Evolutionary conservation across 139 green algal genomes (phyloP), one percentile per base, ranked within the genome.

Genomic region (Tetraselmis striata): DNA sequence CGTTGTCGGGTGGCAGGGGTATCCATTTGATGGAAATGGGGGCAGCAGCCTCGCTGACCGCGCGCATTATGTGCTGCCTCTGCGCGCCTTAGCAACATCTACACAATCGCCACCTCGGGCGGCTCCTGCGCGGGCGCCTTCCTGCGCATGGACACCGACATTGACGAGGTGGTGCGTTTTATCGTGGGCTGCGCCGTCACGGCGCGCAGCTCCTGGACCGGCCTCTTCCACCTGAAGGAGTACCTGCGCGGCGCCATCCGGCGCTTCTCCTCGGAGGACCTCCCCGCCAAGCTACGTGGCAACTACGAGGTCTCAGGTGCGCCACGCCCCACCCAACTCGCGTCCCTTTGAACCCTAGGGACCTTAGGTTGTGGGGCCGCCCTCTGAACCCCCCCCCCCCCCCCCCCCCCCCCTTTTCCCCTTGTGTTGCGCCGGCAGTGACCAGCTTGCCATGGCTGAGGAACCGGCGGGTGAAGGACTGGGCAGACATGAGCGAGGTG

Each of bases 61-160:
- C 74, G 29, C 29, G 24, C 24, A 24, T 24, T 11, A 77, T 2
- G 74, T 30, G 74, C 2, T 77, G 28, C 22, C 74, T 28, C 74
- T 77, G 74, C 29, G 74, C 24, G 28, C 25, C 31, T 32, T 74
- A 84, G 81, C 23, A 25, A 80, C 28, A 75, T 84, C 28, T 84
- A 84, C 32, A 76, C 77, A 25, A 79, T 84, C 0, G 81, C 30
- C 23, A 80, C 81, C 29, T 81, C 76, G 18, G 81, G 81, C 18
- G 81, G 81, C 45, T 76, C 81, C 26, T 84, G 81, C 24, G 81
- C 81, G 67, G 81, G 75, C 29, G 31, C 58, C 24, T 84, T 58
- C 29, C 28, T 83, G 28, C 32, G 31, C 28, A 30, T 83, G 58
- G 79, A 78, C 23, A 5, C 76, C n/a, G 31, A 75, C 81, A 30